Base-by-base conservation (phyloP, 257 asterid species). In the Apocynum venetum region DNA sequence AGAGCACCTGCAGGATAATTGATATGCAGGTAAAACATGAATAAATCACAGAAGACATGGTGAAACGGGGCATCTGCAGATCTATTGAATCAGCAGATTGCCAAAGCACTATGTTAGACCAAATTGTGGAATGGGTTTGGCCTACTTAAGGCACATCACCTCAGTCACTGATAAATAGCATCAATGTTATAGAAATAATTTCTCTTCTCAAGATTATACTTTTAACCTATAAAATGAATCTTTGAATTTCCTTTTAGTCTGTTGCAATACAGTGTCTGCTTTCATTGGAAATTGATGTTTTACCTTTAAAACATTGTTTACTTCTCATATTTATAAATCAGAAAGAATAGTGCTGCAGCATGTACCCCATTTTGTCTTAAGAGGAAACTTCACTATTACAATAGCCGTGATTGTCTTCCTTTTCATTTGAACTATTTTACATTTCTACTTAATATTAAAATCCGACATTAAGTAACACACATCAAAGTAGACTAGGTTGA, bases 1-100 rank as follows among this genome's bases (percentile, higher is more conserved):
- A 43, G 59, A 59, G 55, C 77, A 57, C 77, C 80, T 75, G 72
- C 77, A 67, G 17, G 31, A 35, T 38, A 20, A 55, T n/a, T n/a
- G n/a, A 4, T 0, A 47, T 0, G 41, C 40, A 60, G 12, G 46
- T 9, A 69, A 25, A 17, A 52, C 43, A 41, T 52, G 31, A 15
- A 40, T 8, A 41, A 19, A 38, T 35, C 43, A 11, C 3, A 20
- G 40, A 1, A 17, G 31, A 76, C 38, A 38, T 31, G 25, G 68
- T 35, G 35, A 36, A 48, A 19, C 59, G 20, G 12, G 6, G 20
- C 43, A 49, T 14, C 20, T 8, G 51, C 35, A 17, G 49, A 8
- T 2, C 55, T 17, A 46, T 38, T 44, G 2, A 11, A 55, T 56
- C 19, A 15, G 8, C 20, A 38, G 56, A 38, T 38, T 8, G 31